phyloP scores from a whole-genome alignment of 225 moss, liverwort and hornwort genomes.

The Pseudoscleropodium purum region DNA sequence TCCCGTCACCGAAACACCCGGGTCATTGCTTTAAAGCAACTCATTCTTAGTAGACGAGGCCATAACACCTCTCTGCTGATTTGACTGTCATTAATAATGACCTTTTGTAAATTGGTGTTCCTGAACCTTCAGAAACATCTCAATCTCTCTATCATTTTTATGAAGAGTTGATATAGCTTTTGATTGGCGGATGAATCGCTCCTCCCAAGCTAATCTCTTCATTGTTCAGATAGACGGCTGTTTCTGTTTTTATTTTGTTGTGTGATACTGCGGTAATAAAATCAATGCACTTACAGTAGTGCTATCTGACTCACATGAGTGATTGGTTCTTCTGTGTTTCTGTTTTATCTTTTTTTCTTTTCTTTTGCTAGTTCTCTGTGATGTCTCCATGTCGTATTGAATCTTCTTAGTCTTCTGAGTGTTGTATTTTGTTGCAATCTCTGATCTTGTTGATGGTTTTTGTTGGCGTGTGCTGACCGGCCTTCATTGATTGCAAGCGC shows the following conservation, averaged over 20 bases:
- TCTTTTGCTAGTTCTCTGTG: not conserved
- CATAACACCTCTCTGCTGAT: slow-evolving; percentile 38
- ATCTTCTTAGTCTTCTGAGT: not conserved
- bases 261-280: slow-evolving; percentile 12
- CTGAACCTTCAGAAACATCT: slow-evolving; percentile 7
- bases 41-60: slow-evolving; percentile 52
- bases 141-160: slow-evolving; percentile 10
- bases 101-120: slow-evolving; percentile 25
- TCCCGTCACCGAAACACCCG: slow-evolving; percentile 13
- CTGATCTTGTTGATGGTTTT: not conserved
- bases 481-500: slow-evolving; percentile 16
- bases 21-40: slow-evolving; percentile 37
- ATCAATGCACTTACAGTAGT: not conserved
- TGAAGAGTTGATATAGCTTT: slow-evolving; percentile 2
- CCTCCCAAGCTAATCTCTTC: not conserved
- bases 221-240: slow-evolving; percentile 1
- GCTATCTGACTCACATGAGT: not conserved
- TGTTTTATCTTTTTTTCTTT: not conserved
- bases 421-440: not conserved
- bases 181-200: not conserved
- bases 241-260: not conserved
- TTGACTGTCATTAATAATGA: slow-evolving; percentile 52
- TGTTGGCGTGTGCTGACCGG: slow-evolving; percentile 24
- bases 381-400: not conserved
- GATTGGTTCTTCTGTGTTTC: not conserved